Evolutionary conservation across 371 early-diverging fungal species (phyloP), one percentile per base, ranked within the genome.

Genomic region (Rhizopus sp.): DNA sequence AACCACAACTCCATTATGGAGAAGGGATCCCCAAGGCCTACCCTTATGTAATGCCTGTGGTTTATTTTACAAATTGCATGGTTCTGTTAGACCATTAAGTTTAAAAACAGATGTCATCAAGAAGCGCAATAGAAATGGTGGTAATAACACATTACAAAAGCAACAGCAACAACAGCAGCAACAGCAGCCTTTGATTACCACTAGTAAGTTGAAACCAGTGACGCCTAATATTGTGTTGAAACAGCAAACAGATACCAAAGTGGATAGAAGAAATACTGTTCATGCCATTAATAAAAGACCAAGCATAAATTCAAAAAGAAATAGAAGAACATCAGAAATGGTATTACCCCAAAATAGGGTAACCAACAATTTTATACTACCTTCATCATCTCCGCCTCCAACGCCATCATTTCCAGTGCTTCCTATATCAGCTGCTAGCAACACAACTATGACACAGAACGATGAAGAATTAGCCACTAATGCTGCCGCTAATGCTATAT

Each of bases 1-100:
- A 5, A 90, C 88, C 0, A 88, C 81, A 5, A 99, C 99, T 0
- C 97, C 99, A 1, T 84, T 97, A 15, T 99, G 99, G 99, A 85
- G 99, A 34, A 83, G 97, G 42, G 88, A 92, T 65, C 81, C 84
- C 7, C 87, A 88, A 52, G 85, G 89, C 6, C 67, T 78, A 9
- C 84, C 84, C 4, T 67, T 86, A 31, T 86, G 87, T 49, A 86
- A 86, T 61, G 87, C 87, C 5, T 86, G 87, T 61, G 87, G 87
- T 15, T 57, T 86, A 33, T 88, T 86, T 54, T 78, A 86, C 53
- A 95, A 94, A 67, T 73, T 96, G 3, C 99, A 99, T 70, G 87
- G 88, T 48, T 80, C 86, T 31, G 89, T 87, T 16, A 84, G 96
- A n/a, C 96, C 92, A 1, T 70, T 87, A 10, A 84, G 85, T 57